phyloP scores from a whole-genome alignment of 2,329 filamentous ascomycete species.

The Dendryphion nanum region DNA sequence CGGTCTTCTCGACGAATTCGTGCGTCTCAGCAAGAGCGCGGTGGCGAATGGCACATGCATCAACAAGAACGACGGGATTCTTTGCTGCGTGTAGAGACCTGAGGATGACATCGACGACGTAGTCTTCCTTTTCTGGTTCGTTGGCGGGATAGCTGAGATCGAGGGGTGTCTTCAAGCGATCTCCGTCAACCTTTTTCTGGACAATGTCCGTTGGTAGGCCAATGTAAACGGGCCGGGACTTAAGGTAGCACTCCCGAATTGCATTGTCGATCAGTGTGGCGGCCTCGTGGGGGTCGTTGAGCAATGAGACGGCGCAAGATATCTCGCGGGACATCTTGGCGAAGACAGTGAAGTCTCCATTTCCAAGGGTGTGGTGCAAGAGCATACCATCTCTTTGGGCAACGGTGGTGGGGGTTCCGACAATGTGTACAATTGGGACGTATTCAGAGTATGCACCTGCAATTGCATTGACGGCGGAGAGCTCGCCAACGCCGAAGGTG shows the following conservation, averaged over 20 bases:
- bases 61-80: slow-evolving; percentile 75
- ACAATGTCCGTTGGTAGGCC: slow-evolving; percentile 81
- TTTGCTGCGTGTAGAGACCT: slow-evolving; percentile 71
- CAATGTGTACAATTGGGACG: slow-evolving; percentile 49
- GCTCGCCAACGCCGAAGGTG: slow-evolving; percentile 50
- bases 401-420: slow-evolving; percentile 44
- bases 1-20: slow-evolving; percentile 68
- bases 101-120: slow-evolving; percentile 77
- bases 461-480: slow-evolving; percentile 48
- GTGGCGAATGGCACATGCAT: slow-evolving; percentile 79
- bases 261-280: slow-evolving; percentile 75
- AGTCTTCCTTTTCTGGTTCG: slow-evolving; percentile 70
- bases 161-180: slow-evolving; percentile 67
- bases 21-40: slow-evolving; percentile 71
- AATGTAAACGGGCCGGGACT: slow-evolving; percentile 79
- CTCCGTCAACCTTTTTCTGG: slow-evolving; percentile 71
- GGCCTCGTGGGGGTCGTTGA: slow-evolving; percentile 68
- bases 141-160: slow-evolving; percentile 65
- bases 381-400: slow-evolving; percentile 43
- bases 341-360: slow-evolving; percentile 78
- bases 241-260: slow-evolving; percentile 70
- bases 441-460: slow-evolving; percentile 50
- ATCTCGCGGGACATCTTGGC: slow-evolving; percentile 72
- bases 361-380: slow-evolving; percentile 49
- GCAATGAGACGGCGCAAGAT: slow-evolving; percentile 68